Base-by-base conservation (phyloP, 2,329 filamentous ascomycete species). In the Juglanconis juglandina region DNA sequence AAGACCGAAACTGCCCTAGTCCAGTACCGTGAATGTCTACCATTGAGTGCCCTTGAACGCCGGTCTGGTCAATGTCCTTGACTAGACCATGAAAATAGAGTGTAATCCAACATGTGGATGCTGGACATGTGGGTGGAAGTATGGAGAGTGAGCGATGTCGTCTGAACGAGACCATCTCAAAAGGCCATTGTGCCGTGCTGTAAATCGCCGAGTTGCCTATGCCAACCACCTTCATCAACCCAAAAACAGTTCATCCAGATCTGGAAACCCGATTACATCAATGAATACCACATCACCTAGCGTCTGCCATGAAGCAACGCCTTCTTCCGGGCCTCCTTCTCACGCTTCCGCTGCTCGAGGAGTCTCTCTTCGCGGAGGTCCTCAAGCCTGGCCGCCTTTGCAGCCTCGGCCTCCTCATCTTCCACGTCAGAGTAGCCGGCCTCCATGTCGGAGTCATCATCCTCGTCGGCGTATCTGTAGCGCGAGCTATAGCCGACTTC, bases 371-470 rank as follows among this genome's bases (percentile, higher is more conserved):
- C 86, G 66, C 84, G 77, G 17, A 82, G 77, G 67, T 93, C 90
- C 70, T 93, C 90, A 51, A 81, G 80, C 49, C 83, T 83, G 32
- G 89, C 90, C 58, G 81, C 78, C 35, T 77, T 73, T 62, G 87
- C 82, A 2, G 89, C 88, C 53, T 76, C 70, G 51, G 79, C 76
- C 71, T 94, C 90, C 71, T 94, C 90, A 41, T 81, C 77, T 63
- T 92, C 88, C 56, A 93, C 84, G 66, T 92, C 89, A 62, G 87
- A 87, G 42, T 88, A 71, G 39, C 88, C 89, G 2, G 88, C 90
- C 71, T 92, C 89, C 88, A 92, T 92, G 67, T 91, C 90, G 5
- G 88, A 91, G 5, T 87, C 89, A 5, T 71, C 85, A 58, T 89
- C 88, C 0, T 85, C 87, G 3, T 78, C 81, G 64, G 90, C 79